These are phyloP conservation scores for Xanthoceras sorbifolium DNA, from an alignment of 345 rosid genomes.

Conservation along the genomic window DNA sequence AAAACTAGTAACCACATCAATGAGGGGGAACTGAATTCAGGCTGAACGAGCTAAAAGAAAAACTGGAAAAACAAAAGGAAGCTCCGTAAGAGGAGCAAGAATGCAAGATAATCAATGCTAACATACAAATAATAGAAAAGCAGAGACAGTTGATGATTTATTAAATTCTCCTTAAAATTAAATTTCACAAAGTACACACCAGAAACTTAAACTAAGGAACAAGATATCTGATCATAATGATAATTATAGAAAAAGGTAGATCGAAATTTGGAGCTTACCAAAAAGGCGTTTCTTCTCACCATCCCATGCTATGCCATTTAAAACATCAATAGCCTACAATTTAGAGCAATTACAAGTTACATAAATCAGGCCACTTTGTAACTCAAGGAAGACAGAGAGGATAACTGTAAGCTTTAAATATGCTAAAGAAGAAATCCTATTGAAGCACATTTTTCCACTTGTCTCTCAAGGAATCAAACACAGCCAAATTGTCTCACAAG, in stretches of 20 bases:
- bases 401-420: background rate
- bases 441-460: background rate
- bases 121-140: background rate
- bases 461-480: background rate
- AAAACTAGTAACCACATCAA: background rate
- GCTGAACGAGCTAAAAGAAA: background rate
- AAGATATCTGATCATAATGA: background rate
- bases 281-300: constrained; percentile 56
- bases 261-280: constrained; percentile 43
- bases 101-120: background rate
- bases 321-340: constrained; percentile 72
- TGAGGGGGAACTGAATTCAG: background rate
- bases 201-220: background rate
- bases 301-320: constrained; percentile 99
- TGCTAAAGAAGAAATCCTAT: background rate
- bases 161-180: background rate
- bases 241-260: background rate
- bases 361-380: background rate
- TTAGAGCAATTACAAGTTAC: constrained; percentile 12
- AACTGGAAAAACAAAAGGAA: no score
- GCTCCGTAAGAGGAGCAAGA: no score
- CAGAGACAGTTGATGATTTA: background rate
- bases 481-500: background rate
- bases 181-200: background rate
- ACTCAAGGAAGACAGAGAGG: background rate